phyloP scores from a whole-genome alignment of 345 rosid species.

The Barbarea vulgaris region DNA sequence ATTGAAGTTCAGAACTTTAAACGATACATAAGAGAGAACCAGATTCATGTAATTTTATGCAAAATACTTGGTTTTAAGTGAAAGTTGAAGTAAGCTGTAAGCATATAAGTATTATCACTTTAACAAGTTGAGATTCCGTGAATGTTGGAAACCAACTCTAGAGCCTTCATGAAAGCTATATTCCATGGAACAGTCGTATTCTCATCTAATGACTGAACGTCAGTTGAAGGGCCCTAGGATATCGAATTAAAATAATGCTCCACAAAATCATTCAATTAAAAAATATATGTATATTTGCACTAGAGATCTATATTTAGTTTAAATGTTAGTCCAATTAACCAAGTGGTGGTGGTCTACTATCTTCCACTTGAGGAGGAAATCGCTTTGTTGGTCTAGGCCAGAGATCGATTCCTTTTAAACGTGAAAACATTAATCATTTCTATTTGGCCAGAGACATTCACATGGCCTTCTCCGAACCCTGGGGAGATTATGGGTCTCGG shows the following conservation, averaged over 20 bases:
- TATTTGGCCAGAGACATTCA: too few species aligned
- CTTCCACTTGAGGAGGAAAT: too few species aligned
- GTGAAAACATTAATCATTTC: too few species aligned
- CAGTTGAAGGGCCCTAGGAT: not conserved
- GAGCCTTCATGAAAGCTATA: slow-evolving; percentile 30
- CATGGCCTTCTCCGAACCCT: too few species aligned
- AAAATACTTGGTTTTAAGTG: slow-evolving; percentile 17
- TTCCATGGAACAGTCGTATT: slow-evolving; percentile 1
- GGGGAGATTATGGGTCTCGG: too few species aligned
- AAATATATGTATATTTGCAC: not conserved
- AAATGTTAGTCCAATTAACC: too few species aligned
- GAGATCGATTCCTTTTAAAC: too few species aligned
- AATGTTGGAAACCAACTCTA: slow-evolving; percentile 29
- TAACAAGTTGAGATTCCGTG: slow-evolving; percentile 28
- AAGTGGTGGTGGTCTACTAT: too few species aligned
- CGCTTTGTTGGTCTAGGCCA: too few species aligned
- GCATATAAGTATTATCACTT: slow-evolving; percentile 33
- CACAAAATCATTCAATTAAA: not conserved
- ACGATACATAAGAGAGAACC: not conserved
- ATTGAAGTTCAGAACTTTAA: not conserved
- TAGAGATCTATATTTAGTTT: too few species aligned
- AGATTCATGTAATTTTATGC: not conserved
- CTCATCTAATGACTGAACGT: not conserved
- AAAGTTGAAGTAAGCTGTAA: slow-evolving; percentile 31
- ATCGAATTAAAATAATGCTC: not conserved